Evolutionary conservation across 768 basidiomycete genomes (phyloP).

Genomic region (Leccinum fibrillosum): DNA sequence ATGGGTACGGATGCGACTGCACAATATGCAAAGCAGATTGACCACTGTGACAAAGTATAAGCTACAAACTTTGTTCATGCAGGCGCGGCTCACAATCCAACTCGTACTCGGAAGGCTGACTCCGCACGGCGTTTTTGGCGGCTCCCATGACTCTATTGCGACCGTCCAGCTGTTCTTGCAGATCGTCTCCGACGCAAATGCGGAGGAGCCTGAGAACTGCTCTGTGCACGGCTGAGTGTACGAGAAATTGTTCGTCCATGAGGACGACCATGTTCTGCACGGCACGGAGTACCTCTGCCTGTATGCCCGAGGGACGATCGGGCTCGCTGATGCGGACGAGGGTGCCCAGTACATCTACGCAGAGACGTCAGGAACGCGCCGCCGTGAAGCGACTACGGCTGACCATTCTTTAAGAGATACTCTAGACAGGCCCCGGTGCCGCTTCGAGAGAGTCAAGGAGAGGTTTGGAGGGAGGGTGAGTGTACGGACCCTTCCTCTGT

Average conservation of each 20-base stretch:
- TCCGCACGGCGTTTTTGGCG: constrained; percentile 63
- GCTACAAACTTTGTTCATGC: not conserved
- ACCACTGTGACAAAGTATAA: constrained; percentile 58
- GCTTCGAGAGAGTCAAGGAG: constrained; percentile 38
- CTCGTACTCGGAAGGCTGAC: constrained; percentile 85
- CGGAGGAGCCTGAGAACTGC: constrained; percentile 82
- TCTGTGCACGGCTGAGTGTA: constrained; percentile 86
- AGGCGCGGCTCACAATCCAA: constrained; percentile 65
- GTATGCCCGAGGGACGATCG: constrained; percentile 86
- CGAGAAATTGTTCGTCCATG: constrained; percentile 90
- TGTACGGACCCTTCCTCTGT: constrained; percentile 80
- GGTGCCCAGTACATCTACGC: constrained; percentile 72
- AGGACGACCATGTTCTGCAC: constrained; percentile 91
- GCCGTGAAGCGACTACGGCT: constrained; percentile 9
- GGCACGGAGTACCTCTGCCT: constrained; percentile 81
- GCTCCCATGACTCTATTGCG: constrained; percentile 77
- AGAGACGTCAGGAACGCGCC: not conserved
- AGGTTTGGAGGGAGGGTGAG: constrained; percentile 2
- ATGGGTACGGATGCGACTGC: constrained; percentile 86
- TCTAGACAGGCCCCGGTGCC: constrained; percentile 88
- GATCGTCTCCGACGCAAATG: constrained; percentile 87
- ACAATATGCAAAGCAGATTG: constrained; percentile 86
- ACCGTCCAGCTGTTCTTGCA: constrained; percentile 85
- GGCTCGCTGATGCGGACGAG: constrained; percentile 84
- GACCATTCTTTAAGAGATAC: constrained; percentile 87